Percentiles rank a stretch among this genome's conserved stretches.
Evolutionary conservation across 2,329 filamentous ascomycete species (phyloP).

Genomic region (Trichoderma sp.): DNA sequence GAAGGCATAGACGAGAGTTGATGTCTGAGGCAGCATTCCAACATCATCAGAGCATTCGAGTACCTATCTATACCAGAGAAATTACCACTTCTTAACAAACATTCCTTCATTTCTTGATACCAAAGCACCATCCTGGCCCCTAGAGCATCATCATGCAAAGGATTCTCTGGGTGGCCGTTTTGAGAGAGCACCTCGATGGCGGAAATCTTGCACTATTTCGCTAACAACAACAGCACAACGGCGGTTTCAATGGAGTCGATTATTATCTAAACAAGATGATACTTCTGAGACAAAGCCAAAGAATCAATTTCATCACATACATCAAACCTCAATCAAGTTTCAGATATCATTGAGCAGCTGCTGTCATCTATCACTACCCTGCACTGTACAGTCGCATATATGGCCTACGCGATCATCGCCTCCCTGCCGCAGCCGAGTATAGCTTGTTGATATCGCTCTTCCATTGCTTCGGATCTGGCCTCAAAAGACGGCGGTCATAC

Average conservation of each 20-base stretch:
- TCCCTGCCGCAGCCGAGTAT: constrained; percentile 53
- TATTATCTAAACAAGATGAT: not conserved
- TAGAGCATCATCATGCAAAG: not conserved
- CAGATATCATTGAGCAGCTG: not conserved
- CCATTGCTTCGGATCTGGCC: constrained; percentile 61
- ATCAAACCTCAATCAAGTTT: not conserved
- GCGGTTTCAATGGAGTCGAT: not conserved
- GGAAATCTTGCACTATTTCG: not conserved
- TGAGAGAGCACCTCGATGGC: not conserved
- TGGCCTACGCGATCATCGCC: not conserved
- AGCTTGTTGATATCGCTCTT: constrained; percentile 58
- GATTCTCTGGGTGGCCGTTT: not conserved
- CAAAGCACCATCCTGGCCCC: not conserved
- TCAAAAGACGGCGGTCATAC: constrained; percentile 63
- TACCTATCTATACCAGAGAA: not conserved
- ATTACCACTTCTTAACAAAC: not conserved
- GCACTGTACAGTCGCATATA: not conserved
- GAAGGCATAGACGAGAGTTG: not conserved
- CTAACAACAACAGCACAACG: not conserved
- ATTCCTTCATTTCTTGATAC: not conserved
- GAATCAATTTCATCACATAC: not conserved
- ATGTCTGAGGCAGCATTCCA: not conserved
- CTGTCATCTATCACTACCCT: not conserved
- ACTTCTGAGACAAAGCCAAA: not conserved
- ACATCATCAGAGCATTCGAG: not conserved